Evolutionary conservation across 345 rosid genomes (phyloP).

Genomic region (Linum trigynum): DNA sequence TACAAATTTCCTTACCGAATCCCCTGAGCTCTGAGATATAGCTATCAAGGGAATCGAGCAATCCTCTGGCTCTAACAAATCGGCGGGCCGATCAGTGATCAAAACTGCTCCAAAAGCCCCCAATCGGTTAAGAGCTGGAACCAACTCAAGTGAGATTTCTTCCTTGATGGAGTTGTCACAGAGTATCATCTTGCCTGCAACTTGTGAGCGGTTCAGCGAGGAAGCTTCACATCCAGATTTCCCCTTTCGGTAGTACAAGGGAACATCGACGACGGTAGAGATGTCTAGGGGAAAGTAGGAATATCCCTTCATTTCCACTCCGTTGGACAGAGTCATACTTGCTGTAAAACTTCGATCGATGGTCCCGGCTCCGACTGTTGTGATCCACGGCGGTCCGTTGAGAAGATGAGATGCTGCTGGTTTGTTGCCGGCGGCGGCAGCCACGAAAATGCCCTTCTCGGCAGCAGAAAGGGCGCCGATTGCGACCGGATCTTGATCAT

Average conservation of each 20-base stretch:
- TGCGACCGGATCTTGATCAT: conserved; percentile 35
- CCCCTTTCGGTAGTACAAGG: conserved; percentile 22
- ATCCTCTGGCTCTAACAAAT: conserved; percentile 8
- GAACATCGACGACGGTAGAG: conserved; percentile 18
- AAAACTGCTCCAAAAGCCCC: conserved; percentile 33
- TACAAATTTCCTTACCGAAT: conserved; percentile 11
- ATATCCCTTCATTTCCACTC: conserved; percentile 17
- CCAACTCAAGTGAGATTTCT: conserved; percentile 5
- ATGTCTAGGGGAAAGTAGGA: conserved; percentile 28
- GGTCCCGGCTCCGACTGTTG: conserved; percentile 37
- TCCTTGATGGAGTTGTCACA: conserved; percentile 14
- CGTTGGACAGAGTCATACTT: conserved; percentile 21
- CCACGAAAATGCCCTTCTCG: conserved; percentile 39
- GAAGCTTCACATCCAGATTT: conserved; percentile 14
- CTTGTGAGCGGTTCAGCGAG: conserved; percentile 24
- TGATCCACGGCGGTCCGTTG: conserved; percentile 45
- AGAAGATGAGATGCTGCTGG: conserved; percentile 18
- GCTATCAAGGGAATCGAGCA: conserved; percentile 22
- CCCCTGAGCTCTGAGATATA: conserved; percentile 13
- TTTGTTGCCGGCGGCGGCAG: conserved; percentile 46
- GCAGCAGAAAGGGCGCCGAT: conserved; percentile 50
- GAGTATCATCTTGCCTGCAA: conserved; percentile 27
- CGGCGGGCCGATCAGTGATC: conserved; percentile 12
- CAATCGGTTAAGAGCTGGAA: conserved; percentile 18
- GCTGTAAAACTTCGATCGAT: conserved; percentile 31